Evolutionary conservation across 176 grass and related monocot genomes (phyloP), one percentile per base, ranked within the genome.

Genomic region (Olyra latifolia): DNA sequence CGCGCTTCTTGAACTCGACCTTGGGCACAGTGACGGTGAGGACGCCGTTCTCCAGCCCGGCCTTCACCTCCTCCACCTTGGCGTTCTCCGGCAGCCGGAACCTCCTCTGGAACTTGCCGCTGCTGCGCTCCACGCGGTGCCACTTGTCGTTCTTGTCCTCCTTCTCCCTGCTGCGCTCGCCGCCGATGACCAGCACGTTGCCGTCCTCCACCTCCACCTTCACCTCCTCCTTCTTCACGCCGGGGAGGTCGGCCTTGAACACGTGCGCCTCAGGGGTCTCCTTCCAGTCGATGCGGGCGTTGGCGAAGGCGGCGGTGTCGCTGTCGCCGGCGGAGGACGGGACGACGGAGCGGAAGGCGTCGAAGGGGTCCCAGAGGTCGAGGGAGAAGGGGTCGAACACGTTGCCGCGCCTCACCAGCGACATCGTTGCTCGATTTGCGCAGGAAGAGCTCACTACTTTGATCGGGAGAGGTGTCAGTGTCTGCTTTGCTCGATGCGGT

Each of bases 161-260:
- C 82, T 85, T 23, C 86, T 84, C 73, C 49, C 8, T 74, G 25
- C 10, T 65, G 5, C 74, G 80, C 67, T 83, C 11, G 1, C 86
- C 86, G 60, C 86, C 84, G 75, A 88, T 73, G 4, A 76, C 78
- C 0, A 87, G 71, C 53, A 82, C 78, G 72, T 87, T 87, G 44
- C 85, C 85, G 8, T 71, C 74, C 76, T 89, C 81, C 6, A 84
- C 81, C 69, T 89, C 75, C 0, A 84, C 87, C 70, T 84, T 89
- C 16, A 80, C 87, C 41, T 74, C 82, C 32, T 84, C 82, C 62
- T 84, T 84, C 76, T 80, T 84, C 0, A 89, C 75, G 1, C 75
- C 75, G 3, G 81, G 81, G 3, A 89, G 32, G 32, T 89, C 87
- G 10, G 87, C 81, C 74, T 84, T 82, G 78, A 87, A 87, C 7